A percentile compares a stretch with the other conserved stretches of the same genome.
phyloP scores from a whole-genome alignment of 371 early-diverging fungal genomes.

The Mucor indicus region DNA sequence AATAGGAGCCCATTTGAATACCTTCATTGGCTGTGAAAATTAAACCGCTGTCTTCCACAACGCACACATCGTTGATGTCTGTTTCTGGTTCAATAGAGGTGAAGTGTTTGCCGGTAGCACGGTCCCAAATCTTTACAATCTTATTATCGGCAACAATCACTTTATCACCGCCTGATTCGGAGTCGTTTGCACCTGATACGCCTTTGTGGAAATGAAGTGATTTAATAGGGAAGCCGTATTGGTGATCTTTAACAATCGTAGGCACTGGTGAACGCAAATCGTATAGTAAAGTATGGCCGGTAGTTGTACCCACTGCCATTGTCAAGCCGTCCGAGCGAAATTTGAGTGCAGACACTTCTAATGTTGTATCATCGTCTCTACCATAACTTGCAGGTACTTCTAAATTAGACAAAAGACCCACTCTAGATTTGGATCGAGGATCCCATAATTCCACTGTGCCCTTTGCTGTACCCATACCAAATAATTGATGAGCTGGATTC shows the following conservation, averaged over 20 bases:
- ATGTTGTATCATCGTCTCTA: constrained; percentile 28
- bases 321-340: constrained; percentile 89
- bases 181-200: constrained; percentile 42
- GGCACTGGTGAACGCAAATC: constrained; percentile 91
- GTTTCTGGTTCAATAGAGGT: constrained; percentile 89
- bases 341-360: constrained; percentile 70
- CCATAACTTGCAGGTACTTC: constrained; percentile 49
- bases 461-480: constrained; percentile 86
- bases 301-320: constrained; percentile 87
- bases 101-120: constrained; percentile 74
- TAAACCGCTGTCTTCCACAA: constrained; percentile 85
- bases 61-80: constrained; percentile 93
- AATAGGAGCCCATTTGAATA: constrained; percentile 90
- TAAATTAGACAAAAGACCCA: constrained; percentile 63
- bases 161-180: constrained; percentile 53
- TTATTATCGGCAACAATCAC: constrained; percentile 89
- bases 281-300: constrained; percentile 90
- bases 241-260: constrained; percentile 89
- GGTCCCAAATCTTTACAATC: constrained; percentile 92
- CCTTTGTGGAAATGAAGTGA: constrained; percentile 79
- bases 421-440: constrained; percentile 74
- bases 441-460: constrained; percentile 96
- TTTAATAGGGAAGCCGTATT: constrained; percentile 96
- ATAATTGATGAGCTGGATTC: constrained; percentile 91
- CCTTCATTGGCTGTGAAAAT: constrained; percentile 95